Percentiles rank a stretch among this genome's conserved stretches.
phyloP scores from a whole-genome alignment of 2,329 filamentous ascomycete species.

The Spiromastix sp. region DNA sequence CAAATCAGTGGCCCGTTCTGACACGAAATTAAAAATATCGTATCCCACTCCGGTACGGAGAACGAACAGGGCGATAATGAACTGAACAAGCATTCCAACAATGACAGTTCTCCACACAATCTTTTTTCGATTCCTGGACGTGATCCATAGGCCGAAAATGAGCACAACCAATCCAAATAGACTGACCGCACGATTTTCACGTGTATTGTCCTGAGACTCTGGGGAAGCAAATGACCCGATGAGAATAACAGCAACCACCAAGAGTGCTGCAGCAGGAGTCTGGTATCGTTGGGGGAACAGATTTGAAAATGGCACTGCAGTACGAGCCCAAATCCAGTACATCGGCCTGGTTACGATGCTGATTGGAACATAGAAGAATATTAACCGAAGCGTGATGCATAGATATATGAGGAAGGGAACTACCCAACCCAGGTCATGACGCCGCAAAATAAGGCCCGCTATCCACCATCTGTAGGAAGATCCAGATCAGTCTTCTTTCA shows the following conservation, averaged over 20 bases:
- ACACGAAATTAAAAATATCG: constrained; percentile 88
- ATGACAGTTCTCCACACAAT: constrained; percentile 67
- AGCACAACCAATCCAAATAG: constrained; percentile 68
- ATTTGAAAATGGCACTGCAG: constrained; percentile 47
- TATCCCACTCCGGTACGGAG: constrained; percentile 69
- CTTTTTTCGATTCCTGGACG: constrained; percentile 57
- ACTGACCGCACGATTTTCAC: constrained; percentile 68
- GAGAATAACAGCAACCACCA: constrained; percentile 63
- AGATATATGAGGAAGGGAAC: constrained; percentile 77
- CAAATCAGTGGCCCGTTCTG: constrained; percentile 59
- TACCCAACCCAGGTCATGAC: constrained; percentile 66
- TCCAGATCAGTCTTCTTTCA: too few species aligned
- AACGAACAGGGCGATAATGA: constrained; percentile 80
- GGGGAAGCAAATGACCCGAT: constrained; percentile 65
- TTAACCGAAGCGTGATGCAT: constrained; percentile 58
- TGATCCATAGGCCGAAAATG: constrained; percentile 55
- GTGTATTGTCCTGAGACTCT: constrained; percentile 65
- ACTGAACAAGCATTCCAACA: constrained; percentile 80
- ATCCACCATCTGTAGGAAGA: constrained; percentile 69
- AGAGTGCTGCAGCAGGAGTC: constrained; percentile 49
- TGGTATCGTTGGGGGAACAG: constrained; percentile 58
- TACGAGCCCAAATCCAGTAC: constrained; percentile 57
- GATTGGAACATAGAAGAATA: constrained; percentile 64
- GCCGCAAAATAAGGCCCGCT: constrained; percentile 61
- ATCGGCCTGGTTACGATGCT: constrained; percentile 56